Conservation (phyloP, 2,329 filamentous ascomycete genomes). For the Fusarium sp. region DNA sequence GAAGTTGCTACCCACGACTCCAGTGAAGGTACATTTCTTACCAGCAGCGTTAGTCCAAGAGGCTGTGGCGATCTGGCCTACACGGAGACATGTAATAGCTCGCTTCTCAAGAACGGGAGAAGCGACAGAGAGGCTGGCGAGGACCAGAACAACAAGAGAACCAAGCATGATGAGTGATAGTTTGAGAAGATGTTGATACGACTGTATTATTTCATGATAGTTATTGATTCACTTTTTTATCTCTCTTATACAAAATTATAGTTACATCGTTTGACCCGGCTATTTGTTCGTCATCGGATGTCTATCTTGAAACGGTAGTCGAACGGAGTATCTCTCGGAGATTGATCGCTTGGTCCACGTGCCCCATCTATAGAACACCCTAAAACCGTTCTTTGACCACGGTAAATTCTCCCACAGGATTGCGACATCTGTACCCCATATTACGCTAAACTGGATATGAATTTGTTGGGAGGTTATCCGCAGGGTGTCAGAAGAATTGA, state of each 20-base stretch:
- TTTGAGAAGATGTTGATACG: neutral
- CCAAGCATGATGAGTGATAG: constrained; percentile 11
- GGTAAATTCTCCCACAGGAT: neutral
- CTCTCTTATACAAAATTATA: constrained; percentile 12
- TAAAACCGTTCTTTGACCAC: neutral
- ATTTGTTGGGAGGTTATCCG: neutral
- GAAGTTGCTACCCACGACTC: constrained; percentile 61
- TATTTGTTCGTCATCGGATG: constrained; percentile 37
- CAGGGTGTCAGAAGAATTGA: no score
- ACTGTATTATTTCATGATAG: accelerated
- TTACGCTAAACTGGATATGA: neutral
- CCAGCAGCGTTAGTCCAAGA: constrained; percentile 59
- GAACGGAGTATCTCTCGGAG: constrained; percentile 40
- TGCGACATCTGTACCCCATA: neutral
- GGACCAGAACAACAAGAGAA: constrained; percentile 15
- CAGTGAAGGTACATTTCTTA: constrained; percentile 57
- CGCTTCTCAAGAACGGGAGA: constrained; percentile 34
- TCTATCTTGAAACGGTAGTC: constrained; percentile 35
- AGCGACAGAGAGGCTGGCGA: constrained; percentile 20
- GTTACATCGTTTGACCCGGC: neutral
- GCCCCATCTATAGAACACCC: neutral
- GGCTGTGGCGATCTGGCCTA: constrained; percentile 55
- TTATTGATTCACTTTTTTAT: accelerated
- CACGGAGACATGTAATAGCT: constrained; percentile 38
- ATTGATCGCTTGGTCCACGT: neutral